Base-by-base conservation (phyloP, 805 yeast genomes). In the Hanseniaspora valbyensis region DNA sequence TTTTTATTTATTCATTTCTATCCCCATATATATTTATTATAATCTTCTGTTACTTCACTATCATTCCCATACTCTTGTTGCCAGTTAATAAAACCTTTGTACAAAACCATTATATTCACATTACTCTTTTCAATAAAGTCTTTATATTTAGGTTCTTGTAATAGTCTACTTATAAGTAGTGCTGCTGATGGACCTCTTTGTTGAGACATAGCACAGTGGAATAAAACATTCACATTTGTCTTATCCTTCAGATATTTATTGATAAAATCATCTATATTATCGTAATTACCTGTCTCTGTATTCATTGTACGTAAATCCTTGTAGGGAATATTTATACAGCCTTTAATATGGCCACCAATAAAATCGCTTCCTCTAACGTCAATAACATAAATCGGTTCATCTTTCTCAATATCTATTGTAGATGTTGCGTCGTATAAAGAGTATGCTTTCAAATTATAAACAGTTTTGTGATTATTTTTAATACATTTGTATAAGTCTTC, bases 121-220 rank as follows among this genome's bases (percentile, higher is more conserved):
- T 56, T 59, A 6, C 64, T 59, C 62, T 52, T 46, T 30, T 5
- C 55, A 1, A 52, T 44, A 12, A 50, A 12, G 4, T 62, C 57
- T 3, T 55, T 61, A 25, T 39, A 48, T 2, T 48, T 26, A 13
- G 18, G 8, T 2, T 59, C 63, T 5, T 55, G 50, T 26, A 64
- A 39, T n/a, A 44, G 28, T 52, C 77, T 55, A 41, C 66, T 55
- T 58, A 83, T 82, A 57, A 69, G 70, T 65, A 80, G 66, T 0
- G 96, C 88, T 3, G 95, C 76, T 3, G 84, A 70, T 0, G 97
- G 97, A 0, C 97, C 97, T 48, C 98, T 70, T 53, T 82, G 94
- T 64, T 92, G 97, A 2, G 94, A 81, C 28, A 84, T 70, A 26
- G 89, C 88, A 64, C 98, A 90, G 63, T 92, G 96, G 67, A 90